Base-by-base conservation (phyloP, 2,329 filamentous ascomycete species). In the Magnaporthales sp. region DNA sequence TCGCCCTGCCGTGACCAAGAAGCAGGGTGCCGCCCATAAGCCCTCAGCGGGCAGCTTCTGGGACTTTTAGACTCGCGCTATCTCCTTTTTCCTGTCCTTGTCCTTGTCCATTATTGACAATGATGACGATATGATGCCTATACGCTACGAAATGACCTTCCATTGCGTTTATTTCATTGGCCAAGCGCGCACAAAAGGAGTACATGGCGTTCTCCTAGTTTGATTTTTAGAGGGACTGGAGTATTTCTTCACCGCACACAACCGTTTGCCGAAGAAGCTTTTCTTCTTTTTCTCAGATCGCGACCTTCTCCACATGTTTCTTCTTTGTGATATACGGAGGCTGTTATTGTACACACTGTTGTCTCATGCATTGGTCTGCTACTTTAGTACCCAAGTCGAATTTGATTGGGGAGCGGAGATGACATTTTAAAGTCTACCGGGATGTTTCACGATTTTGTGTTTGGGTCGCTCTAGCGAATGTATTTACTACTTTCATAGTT, bases 41-140 rank as follows among this genome's bases (percentile, higher is more conserved):
- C 69, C 73, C 24, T 68, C 61, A 58, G 62, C 29, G 30, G 71
- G 73, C 54, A 77, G 73, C 73, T 80, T 82, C 67, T 85, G 82
- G 83, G 80, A 83, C 69, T 83, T 80, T 71, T 83, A 76, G 73
- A 7, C 22, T 27, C 24, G 19, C 32, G 58, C n/a, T 56, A 30
- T 56, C 9, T 65, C 32, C 63, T 65, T 51, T 29, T 22, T 65
- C n/a, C 61, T 29, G 22, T 65, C 29, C 61, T 32, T 38, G 31
- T 46, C 62, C 24, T 51, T 31, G 29, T 29, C 30, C 26, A 29
- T 46, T 10, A 4, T 31, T 63, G 29, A 24, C 61, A 46, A n/a
- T 63, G 29, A 32, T 63, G 61, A 63, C 31, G 29, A 32, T 63
- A 11, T 63, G 61, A 63, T 46, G 61, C 61, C 27, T 63, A 63